These are phyloP conservation scores for Elongisporangium prolatum DNA, from an alignment of 352 stramenopile species.

Conservation along the genomic window DNA sequence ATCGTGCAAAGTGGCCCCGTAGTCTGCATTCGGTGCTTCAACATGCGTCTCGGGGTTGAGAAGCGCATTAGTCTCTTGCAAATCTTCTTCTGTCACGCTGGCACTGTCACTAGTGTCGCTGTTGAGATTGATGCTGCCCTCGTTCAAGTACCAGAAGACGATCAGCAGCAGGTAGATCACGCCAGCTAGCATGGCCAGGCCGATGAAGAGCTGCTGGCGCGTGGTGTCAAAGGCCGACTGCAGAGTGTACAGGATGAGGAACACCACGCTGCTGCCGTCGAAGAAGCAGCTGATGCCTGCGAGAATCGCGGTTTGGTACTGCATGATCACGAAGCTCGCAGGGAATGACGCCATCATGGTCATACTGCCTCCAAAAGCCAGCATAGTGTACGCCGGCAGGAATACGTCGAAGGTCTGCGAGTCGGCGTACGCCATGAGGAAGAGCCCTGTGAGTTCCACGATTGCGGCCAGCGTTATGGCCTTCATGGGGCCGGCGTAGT, in stretches of 20 bases:
- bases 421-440: conserved; percentile 72
- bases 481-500: conserved; percentile 58
- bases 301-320: conserved; percentile 73
- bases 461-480: conserved; percentile 43
- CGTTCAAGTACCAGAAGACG: conserved; percentile 74
- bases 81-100: conserved; percentile 3
- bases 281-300: conserved; percentile 77
- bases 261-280: conserved; percentile 69
- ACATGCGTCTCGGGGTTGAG: conserved; percentile 1
- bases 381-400: conserved; percentile 57
- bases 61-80: conserved; percentile 9
- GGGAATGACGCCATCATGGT: conserved; percentile 83
- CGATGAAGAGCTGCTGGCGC: conserved; percentile 44
- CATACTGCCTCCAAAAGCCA: conserved; percentile 67
- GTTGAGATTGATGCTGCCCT: conserved; percentile 17
- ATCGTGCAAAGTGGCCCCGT: conserved; percentile 14
- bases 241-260: conserved; percentile 60
- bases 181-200: conserved; percentile 32
- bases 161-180: conserved; percentile 59
- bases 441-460: conserved; percentile 61
- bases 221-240: conserved; percentile 41
- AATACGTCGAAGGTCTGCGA: conserved; percentile 75
- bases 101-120: background rate
- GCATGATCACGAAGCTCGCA: conserved; percentile 65
- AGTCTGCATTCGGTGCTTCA: conserved; percentile 2